These are phyloP conservation scores for Fusarium sp. DNA, from an alignment of 2,329 filamentous ascomycete species.

Conservation along the genomic window DNA sequence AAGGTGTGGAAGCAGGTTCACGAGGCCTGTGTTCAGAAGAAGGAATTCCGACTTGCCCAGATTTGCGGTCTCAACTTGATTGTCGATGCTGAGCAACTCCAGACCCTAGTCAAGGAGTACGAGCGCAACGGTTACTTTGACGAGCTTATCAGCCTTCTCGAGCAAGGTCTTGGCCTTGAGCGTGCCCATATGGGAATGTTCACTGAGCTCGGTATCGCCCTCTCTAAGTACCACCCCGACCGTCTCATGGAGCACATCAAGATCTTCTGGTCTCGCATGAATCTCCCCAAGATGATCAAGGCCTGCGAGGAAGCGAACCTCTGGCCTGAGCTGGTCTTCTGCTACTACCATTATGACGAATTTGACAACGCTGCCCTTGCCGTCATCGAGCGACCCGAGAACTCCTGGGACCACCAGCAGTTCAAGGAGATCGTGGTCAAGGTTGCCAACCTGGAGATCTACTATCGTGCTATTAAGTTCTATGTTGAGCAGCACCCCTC, in stretches of 20 bases:
- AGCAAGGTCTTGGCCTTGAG: slow-evolving; percentile 93
- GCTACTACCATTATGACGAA: slow-evolving; percentile 98
- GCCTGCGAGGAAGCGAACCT: slow-evolving; percentile 93
- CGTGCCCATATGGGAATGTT: slow-evolving; percentile 97
- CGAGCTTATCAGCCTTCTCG: slow-evolving; percentile 91
- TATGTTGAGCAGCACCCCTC: slow-evolving; percentile 97
- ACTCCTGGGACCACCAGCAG: slow-evolving; percentile 98
- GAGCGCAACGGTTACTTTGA: slow-evolving; percentile 98
- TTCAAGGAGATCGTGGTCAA: slow-evolving; percentile 99
- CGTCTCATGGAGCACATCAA: slow-evolving; percentile 98
- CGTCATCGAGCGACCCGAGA: slow-evolving; percentile 96
- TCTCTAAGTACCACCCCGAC: slow-evolving; percentile 95
- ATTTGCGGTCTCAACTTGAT: slow-evolving; percentile 99
- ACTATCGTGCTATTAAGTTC: slow-evolving; percentile 96
- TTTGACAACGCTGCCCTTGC: slow-evolving; percentile 96
- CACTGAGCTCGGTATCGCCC: slow-evolving; percentile 87
- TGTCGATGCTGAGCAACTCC: slow-evolving; percentile 93
- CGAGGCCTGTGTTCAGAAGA: slow-evolving; percentile 94
- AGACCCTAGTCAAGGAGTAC: slow-evolving; percentile 93
- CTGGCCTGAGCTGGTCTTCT: slow-evolving; percentile 97
- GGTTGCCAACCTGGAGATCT: slow-evolving; percentile 98
- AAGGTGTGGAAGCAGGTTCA: slow-evolving; percentile 99
- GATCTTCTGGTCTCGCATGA: slow-evolving; percentile 97
- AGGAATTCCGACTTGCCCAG: slow-evolving; percentile 97
- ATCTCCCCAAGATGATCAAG: slow-evolving; percentile 95